A percentile compares a stretch with the other conserved stretches of the same genome.
phyloP scores from a whole-genome alignment of 2,329 filamentous ascomycete genomes.

The Immersiporthe knoxdaviesiana region DNA sequence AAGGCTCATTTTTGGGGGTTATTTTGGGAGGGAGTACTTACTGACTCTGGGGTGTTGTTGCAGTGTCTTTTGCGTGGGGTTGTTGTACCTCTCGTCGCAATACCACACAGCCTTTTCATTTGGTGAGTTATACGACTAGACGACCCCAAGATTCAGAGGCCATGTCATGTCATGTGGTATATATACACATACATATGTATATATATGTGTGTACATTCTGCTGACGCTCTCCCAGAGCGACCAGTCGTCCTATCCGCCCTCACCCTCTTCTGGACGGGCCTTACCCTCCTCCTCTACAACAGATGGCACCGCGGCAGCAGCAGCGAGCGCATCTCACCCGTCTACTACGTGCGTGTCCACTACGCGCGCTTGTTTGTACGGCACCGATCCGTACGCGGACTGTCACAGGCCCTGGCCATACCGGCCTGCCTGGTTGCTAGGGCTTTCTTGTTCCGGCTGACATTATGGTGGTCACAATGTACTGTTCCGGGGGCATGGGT shows the following conservation, averaged over 20 bases:
- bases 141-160: no score
- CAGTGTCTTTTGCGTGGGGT: conserved; percentile 13
- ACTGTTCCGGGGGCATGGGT: background rate
- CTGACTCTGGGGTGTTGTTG: background rate
- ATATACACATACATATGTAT: no score
- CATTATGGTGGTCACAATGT: conserved; percentile 15
- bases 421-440: conserved; percentile 6
- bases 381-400: background rate
- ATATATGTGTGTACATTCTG: no score
- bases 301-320: background rate
- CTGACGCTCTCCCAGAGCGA: conserved; percentile 7
- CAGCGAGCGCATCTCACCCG: background rate
- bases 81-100: conserved; percentile 6
- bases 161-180: background rate
- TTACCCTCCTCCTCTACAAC: background rate
- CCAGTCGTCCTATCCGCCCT: conserved; percentile 12
- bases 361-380: background rate
- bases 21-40: background rate
- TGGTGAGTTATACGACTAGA: conserved; percentile 10
- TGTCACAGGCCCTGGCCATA: background rate
- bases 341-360: background rate
- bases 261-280: conserved; percentile 6
- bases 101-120: background rate
- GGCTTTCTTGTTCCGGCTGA: conserved; percentile 7
- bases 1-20: background rate